Base-by-base conservation (phyloP, 1,284 basidiomycete species). In the Coniferiporia sulphurascens region DNA sequence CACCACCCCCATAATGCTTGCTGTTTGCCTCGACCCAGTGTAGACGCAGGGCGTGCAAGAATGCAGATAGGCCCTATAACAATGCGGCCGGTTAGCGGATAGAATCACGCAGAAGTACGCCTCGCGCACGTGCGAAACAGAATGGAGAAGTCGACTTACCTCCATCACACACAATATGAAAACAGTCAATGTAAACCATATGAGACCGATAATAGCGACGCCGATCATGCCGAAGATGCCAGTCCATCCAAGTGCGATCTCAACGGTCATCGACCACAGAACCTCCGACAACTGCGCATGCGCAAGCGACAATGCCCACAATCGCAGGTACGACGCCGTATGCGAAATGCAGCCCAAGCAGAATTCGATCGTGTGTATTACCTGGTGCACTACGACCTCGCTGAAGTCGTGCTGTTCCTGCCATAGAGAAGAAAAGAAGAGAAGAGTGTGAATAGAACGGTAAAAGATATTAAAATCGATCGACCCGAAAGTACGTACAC, bases 351-450 rank as follows among this genome's bases (percentile, higher is more conserved):
- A 98, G 19, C 95, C 87, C 43, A 99, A 84, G 71, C 96, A 98
- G 79, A 98, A 99, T 77, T 99, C 97, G 74, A 98, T 98, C 27
- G 95, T 97, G 74, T 96, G 95, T 69, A 99, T 99, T 64, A 97
- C 81, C 73, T 98, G 96, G 76, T 99, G 95, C 62, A 99, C 93
- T 46, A 97, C 84, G 52, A 98, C 85, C 75, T 99, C 96, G 69
- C 94, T 82, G 73, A 98, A 93, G 70, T 98, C 95, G 71, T 95
- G 84, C 55, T 86, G 76, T 70, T 86, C 86, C 85, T 88, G 67
- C 65, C 58, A 49, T 53, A 48, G 32, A 21, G 50, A 62, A 49
- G 36, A 48, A 55, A 57, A 57, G 53, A 41, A 15, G 48, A 62
- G 45, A 41, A 48, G 56, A 57, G 56, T 54, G 48, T 36, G 56